A percentile compares a stretch with the other conserved stretches of the same genome.
These are phyloP conservation scores for Chloromonas sp. DNA, from an alignment of 163 green algal species.

Conservation along the genomic window DNA sequence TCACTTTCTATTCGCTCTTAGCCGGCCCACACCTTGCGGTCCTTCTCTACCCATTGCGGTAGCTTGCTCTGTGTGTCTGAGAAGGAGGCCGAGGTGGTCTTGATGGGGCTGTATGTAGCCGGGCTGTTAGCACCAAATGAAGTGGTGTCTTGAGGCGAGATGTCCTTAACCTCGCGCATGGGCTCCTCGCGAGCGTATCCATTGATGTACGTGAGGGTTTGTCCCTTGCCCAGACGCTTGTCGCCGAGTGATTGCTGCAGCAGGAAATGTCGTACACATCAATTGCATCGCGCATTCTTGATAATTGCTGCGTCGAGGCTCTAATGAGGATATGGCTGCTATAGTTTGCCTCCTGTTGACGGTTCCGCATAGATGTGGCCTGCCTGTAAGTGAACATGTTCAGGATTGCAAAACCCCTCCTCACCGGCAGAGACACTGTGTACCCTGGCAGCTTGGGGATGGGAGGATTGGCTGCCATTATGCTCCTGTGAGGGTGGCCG, in stretches of 20 bases:
- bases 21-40: conserved; percentile 57
- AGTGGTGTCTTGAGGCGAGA: conserved; percentile 5
- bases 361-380: neutral
- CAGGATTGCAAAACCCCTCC: conserved; percentile 2
- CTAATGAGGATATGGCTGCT: too few species aligned
- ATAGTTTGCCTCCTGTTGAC: too few species aligned
- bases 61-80: conserved; percentile 34
- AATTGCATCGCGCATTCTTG: neutral
- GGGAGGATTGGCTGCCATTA: conserved; percentile 12
- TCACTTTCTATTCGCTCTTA: too few species aligned
- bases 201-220: conserved; percentile 64
- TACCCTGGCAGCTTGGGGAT: conserved; percentile 79
- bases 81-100: conserved; percentile 1
- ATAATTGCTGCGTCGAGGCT: too few species aligned
- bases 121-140: conserved; percentile 13
- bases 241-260: conserved; percentile 52
- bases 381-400: neutral
- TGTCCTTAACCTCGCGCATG: conserved; percentile 33
- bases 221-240: conserved; percentile 43
- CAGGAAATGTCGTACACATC: neutral
- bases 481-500: neutral
- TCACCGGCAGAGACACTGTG: conserved; percentile 53
- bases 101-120: conserved; percentile 11
- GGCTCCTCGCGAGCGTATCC: conserved; percentile 57
- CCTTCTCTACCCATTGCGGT: conserved; percentile 74